Percentiles rank a stretch among this genome's conserved stretches.
Evolutionary conservation across 2,329 filamentous ascomycete genomes (phyloP).

Genomic region (Biscogniauxia marginata): DNA sequence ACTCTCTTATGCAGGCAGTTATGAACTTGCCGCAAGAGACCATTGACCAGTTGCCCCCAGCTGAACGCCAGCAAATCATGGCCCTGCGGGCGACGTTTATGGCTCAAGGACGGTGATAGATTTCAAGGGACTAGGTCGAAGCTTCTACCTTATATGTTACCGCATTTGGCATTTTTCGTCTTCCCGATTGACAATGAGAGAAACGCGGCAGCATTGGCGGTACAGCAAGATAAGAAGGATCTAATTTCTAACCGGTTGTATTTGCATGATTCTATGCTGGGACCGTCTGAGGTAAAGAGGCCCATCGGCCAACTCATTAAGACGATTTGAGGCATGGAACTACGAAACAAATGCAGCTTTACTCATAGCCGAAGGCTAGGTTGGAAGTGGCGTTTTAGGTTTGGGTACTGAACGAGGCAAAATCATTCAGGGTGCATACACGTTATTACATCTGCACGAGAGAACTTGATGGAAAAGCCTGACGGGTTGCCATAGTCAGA

Average conservation of each 20-base stretch:
- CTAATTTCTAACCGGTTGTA: too few relatives aligned
- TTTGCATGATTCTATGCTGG: too few relatives aligned
- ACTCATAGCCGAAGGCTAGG: conserved; percentile 15
- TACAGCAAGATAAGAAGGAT: too few relatives aligned
- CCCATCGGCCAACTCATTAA: too few relatives aligned
- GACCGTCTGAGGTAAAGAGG: too few relatives aligned
- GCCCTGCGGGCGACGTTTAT: conserved; percentile 66
- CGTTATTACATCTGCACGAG: not conserved
- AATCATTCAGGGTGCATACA: conserved; percentile 7
- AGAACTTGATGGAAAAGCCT: not conserved
- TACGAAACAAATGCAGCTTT: not conserved
- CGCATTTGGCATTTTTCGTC: too few relatives aligned
- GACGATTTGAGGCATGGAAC: too few relatives aligned
- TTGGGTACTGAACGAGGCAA: conserved; percentile 6
- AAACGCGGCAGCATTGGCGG: not conserved
- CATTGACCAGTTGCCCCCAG: conserved; percentile 75
- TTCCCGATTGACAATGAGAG: not conserved
- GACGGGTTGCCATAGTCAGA: not conserved
- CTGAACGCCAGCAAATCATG: conserved; percentile 77
- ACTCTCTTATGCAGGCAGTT: conserved; percentile 76
- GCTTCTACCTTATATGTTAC: too few relatives aligned
- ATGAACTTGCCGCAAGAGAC: conserved; percentile 76
- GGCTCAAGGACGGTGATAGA: conserved; percentile 34
- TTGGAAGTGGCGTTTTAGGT: conserved; percentile 17
- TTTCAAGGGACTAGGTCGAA: too few relatives aligned